Base-by-base conservation (phyloP, 2,329 filamentous ascomycete species). In the Celoporthe dispersa region DNA sequence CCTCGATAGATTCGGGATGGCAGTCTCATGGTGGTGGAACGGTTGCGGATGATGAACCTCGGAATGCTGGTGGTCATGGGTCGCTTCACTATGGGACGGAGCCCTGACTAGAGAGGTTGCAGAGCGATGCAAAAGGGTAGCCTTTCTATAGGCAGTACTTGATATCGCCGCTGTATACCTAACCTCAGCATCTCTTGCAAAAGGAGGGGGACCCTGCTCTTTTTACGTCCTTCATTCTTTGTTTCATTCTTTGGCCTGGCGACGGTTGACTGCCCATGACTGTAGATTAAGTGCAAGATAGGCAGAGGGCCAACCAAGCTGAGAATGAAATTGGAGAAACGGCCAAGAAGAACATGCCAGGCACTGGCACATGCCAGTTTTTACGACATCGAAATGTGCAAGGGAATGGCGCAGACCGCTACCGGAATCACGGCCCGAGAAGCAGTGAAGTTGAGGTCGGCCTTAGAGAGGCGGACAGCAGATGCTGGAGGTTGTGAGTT, bases 371-470 rank as follows among this genome's bases (percentile, higher is more conserved):
- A 22, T 33, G 12, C 57, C 33, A 59, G 53, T 25, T 31, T 14
- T 37, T 37, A 12, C 31, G 31, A 22, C 57, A 60, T 33, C 2
- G 3, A 12, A n/a, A 9, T 22, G 8, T 60, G 19, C 57, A n/a
- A 19, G 31, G 33, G 28, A 19, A 22, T 19, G 33, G 2, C 33
- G 16, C 57, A 44, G n/a, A 44, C 37, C 37, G n/a, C 31, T 41
- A 5, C 12, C 64, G 64, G 64, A 59, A 33, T 22, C n/a, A 22
- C 64, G 64, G 64, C 33, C 51, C 64, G 64, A 25, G 16, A n/a
- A 55, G 33, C 41, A 44, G 55, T 60, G 19, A 65, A 66, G 22
- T 9, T 19, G 19, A 16, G 35, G 7, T 22, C n/a, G 63, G 64
- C 37, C 28, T 37, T 8, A 57, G 22, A 66, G 35, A 66, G n/a